Evolutionary conservation across 225 moss, liverwort and hornwort genomes (phyloP), one percentile per base, ranked within the genome.

Genomic region (Polytrichum commune): DNA sequence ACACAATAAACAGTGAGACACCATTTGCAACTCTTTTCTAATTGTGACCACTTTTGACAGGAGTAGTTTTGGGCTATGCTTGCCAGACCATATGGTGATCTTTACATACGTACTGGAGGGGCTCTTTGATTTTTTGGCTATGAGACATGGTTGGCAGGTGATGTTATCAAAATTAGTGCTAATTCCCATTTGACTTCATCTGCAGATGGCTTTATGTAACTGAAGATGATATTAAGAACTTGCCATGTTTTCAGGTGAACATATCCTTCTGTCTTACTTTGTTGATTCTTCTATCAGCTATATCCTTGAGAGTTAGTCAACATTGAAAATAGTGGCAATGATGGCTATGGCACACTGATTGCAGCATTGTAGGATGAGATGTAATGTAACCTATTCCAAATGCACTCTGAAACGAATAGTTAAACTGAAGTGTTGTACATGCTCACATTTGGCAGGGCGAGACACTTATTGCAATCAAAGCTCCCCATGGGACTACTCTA

Each of bases 381-480:
- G 13, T 46, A 10, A 46, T 46, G 46, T 38, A 38, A 0, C 46
- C 46, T 46, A 10, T 3, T 46, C 16, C 16, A 46, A 46, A 16
- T 46, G 16, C 46, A 13, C 16, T 16, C 46, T 46, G 46, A 3
- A 46, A 46, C 13, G 0, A 16, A 46, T 16, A 46, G 13, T 4
- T 46, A 46, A 46, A 46, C 4, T 46, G 4, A 16, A 46, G 46
- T 46, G 46, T 46, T 46, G 3, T 46, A 46, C 16, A 46, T 46
- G 1, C 16, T 46, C 46, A 58, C 27, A 26, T 63, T 28, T 35
- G 29, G 64, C 78, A 89, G 85, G 83, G 83, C 56, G 88, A 89
- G 57, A 89, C 88, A 46, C 75, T 89, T 4, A 85, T 89, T 23
- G 88, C 88, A 22, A 85, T 89, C 27, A 89, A 89, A 68, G 88